Conservation (phyloP, 805 yeast genomes). For the Starmera dryadoides region DNA sequence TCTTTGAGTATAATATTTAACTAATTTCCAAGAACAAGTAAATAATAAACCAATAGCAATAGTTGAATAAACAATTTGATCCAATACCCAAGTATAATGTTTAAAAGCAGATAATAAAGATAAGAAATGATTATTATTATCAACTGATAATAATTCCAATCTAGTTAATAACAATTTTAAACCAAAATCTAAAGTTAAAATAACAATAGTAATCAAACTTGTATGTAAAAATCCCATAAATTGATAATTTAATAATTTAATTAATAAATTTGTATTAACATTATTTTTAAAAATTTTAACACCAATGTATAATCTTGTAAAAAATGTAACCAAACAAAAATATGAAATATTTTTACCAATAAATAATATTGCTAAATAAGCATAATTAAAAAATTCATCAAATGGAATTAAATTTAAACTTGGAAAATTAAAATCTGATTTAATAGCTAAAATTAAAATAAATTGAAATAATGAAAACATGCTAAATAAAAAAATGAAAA, state of each 20-base stretch:
- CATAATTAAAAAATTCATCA: constrained; percentile 8
- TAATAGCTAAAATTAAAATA: constrained; percentile 10
- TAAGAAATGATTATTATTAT: constrained; percentile 2
- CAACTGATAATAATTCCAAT: constrained; percentile 5
- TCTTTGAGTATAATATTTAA: neutral
- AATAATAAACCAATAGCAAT: constrained; percentile 7
- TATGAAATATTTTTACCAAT: constrained; percentile 12
- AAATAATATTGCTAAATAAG: constrained; percentile 7
- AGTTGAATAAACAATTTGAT: constrained; percentile 8
- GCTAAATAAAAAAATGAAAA: constrained; percentile 10
- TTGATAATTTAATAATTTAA: constrained; percentile 12
- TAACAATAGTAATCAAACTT: constrained; percentile 6
- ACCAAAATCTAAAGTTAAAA: constrained; percentile 7
- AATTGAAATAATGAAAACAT: constrained; percentile 12
- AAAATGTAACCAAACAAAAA: constrained; percentile 10
- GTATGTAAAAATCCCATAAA: constrained; percentile 15
- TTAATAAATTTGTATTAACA: constrained; percentile 10
- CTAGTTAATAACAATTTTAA: constrained; percentile 6
- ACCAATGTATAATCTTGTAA: constrained; percentile 14
- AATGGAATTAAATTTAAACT: constrained; percentile 3
- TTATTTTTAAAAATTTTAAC: constrained; percentile 9
- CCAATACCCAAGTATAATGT: constrained; percentile 3
- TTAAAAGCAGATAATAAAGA: constrained; percentile 1
- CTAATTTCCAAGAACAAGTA: neutral
- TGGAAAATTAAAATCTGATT: constrained; percentile 11